Evolutionary conservation across 768 basidiomycete species (phyloP).

Genomic region (Serendipita sp.): DNA sequence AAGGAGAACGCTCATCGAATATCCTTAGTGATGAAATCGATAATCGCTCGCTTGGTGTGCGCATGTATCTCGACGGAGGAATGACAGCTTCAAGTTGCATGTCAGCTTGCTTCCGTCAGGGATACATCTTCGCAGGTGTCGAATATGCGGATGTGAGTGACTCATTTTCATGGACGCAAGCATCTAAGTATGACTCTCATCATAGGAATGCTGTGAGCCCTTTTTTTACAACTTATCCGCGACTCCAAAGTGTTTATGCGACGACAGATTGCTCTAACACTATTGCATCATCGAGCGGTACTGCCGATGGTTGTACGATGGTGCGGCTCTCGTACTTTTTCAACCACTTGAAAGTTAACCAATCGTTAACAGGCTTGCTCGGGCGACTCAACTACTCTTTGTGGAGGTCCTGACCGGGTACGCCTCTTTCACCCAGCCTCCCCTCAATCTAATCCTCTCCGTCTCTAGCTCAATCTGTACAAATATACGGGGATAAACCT

Average conservation of each 20-base stretch:
- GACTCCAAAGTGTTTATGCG: neutral
- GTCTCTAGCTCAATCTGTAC: slow-evolving; percentile 34
- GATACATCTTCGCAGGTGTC: slow-evolving; percentile 23
- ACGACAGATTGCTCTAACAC: slow-evolving; percentile 32
- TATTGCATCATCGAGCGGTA: slow-evolving; percentile 30
- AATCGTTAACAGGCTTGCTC: neutral
- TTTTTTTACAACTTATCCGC: neutral
- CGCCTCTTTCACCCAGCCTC: neutral
- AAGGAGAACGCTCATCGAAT: neutral
- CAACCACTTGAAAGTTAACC: neutral
- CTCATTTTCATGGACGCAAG: neutral
- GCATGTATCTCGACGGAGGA: slow-evolving; percentile 20
- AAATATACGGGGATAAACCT: slow-evolving; percentile 42
- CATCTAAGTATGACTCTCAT: neutral
- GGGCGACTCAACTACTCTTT: slow-evolving; percentile 15
- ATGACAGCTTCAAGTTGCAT: slow-evolving; percentile 44
- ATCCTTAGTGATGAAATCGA: neutral
- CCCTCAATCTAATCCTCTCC: neutral
- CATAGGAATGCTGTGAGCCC: slow-evolving; percentile 36
- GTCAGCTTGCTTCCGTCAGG: slow-evolving; percentile 39
- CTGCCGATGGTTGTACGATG: slow-evolving; percentile 47
- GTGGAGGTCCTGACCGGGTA: slow-evolving; percentile 47
- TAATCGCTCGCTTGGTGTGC: neutral
- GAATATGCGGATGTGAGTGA: slow-evolving; percentile 22
- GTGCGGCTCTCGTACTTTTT: slow-evolving; percentile 6